A percentile compares a stretch with the other conserved stretches of the same genome.
Conservation (phyloP, 352 stramenopile species). For the Pythium monospermum region DNA sequence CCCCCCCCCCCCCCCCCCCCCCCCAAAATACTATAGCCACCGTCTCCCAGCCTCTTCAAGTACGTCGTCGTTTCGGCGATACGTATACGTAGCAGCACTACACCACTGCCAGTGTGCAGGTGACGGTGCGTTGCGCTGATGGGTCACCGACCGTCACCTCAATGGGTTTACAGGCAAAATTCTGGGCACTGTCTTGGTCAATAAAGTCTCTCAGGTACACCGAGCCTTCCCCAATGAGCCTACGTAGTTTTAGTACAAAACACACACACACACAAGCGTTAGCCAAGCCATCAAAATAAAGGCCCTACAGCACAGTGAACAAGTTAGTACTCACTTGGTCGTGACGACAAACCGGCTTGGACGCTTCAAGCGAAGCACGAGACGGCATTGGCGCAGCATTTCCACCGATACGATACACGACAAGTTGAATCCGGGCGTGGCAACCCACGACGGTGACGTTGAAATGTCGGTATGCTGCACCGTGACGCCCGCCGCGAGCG, state of each 20-base stretch:
- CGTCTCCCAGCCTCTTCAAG: too few species aligned
- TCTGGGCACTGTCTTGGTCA: too few species aligned
- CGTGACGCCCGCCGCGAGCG: constrained; percentile 7
- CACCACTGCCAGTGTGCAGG: too few species aligned
- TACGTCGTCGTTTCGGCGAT: too few species aligned
- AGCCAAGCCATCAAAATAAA: not conserved
- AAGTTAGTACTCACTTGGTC: constrained; percentile 11
- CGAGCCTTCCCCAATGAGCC: not conserved
- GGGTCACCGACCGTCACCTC: too few species aligned
- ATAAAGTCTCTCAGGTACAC: too few species aligned
- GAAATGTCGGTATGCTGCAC: not conserved
- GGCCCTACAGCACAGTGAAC: not conserved
- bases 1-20: too few species aligned
- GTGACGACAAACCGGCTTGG: constrained; percentile 13
- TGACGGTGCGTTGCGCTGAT: too few species aligned
- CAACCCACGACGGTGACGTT: constrained; percentile 6
- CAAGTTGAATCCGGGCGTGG: constrained; percentile 4
- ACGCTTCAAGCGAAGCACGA: constrained; percentile 12
- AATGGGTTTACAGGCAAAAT: too few species aligned
- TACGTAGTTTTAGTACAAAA: not conserved
- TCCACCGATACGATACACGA: constrained; percentile 8
- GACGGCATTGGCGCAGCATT: constrained; percentile 18
- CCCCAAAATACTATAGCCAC: too few species aligned
- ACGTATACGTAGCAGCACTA: too few species aligned
- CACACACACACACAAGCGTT: not conserved